phyloP scores from a whole-genome alignment of 2,329 filamentous ascomycete species.

The Boeremia lycopersici region DNA sequence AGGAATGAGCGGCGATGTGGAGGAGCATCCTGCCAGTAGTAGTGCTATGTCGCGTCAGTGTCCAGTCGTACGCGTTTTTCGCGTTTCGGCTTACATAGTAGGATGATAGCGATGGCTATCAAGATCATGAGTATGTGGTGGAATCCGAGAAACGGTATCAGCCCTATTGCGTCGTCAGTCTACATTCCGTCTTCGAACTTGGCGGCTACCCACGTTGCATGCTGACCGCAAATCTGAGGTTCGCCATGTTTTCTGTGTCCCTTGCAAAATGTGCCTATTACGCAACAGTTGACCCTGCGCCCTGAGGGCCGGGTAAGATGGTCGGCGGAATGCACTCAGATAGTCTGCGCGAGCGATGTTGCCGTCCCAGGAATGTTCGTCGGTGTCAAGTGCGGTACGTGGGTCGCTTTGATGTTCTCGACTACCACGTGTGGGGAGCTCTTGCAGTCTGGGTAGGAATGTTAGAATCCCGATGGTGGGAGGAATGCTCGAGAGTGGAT shows the following conservation, averaged over 20 bases:
- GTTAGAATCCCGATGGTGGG: slow-evolving; percentile 40
- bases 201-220: slow-evolving; percentile 52
- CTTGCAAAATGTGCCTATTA: slow-evolving; percentile 30
- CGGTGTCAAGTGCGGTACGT: slow-evolving; percentile 27
- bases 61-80: slow-evolving; percentile 17
- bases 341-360: slow-evolving; percentile 29
- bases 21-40: slow-evolving; percentile 92
- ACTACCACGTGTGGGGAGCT: slow-evolving; percentile 29
- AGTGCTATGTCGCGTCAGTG: slow-evolving; percentile 66
- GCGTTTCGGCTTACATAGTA: slow-evolving; percentile 74
- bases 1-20: slow-evolving; percentile 91
- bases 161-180: slow-evolving; percentile 50
- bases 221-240: slow-evolving; percentile 57
- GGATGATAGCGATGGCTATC: slow-evolving; percentile 89
- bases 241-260: slow-evolving; percentile 51
- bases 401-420: slow-evolving; percentile 23
- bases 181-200: slow-evolving; percentile 18
- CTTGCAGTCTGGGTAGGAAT: slow-evolving; percentile 36
- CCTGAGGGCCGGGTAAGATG: slow-evolving; percentile 48
- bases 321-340: slow-evolving; percentile 43
- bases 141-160: slow-evolving; percentile 69
- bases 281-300: slow-evolving; percentile 44
- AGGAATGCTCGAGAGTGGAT: slow-evolving; percentile 33
- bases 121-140: slow-evolving; percentile 96
- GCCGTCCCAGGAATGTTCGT: slow-evolving; percentile 26